These are phyloP conservation scores for Stropharia rugosoannulata DNA, from an alignment of 768 basidiomycete genomes.

Conservation along the genomic window DNA sequence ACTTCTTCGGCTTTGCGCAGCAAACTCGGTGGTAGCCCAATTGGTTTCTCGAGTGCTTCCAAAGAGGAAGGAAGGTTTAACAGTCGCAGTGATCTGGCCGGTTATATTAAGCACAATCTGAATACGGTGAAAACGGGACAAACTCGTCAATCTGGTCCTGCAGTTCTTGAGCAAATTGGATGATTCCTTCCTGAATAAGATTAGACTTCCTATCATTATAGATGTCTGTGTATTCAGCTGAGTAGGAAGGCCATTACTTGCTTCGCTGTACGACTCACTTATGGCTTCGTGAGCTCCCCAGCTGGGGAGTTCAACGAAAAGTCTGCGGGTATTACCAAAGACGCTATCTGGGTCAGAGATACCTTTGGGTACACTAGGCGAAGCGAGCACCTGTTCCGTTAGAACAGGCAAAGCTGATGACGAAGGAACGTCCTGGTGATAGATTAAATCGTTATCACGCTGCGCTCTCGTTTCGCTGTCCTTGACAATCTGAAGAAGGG, in stretches of 20 bases:
- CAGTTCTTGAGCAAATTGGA: conserved; percentile 57
- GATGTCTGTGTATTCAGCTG: conserved; percentile 45
- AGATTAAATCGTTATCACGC: conserved; percentile 94
- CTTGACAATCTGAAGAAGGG: conserved; percentile 69
- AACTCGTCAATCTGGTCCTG: conserved; percentile 64
- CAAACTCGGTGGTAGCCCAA: conserved; percentile 87
- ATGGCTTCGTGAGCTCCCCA: conserved; percentile 91
- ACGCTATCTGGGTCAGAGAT: conserved; percentile 57
- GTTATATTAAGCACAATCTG: background rate
- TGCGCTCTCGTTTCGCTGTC: conserved; percentile 69
- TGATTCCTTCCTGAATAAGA: conserved; percentile 67
- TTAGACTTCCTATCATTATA: conserved; percentile 81
- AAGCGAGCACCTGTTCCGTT: conserved; percentile 63
- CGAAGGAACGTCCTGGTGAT: conserved; percentile 85
- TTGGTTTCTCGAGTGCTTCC: conserved; percentile 83
- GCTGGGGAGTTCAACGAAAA: conserved; percentile 75
- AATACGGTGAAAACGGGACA: conserved; percentile 18
- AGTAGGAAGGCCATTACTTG: background rate
- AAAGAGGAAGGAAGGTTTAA: conserved; percentile 83
- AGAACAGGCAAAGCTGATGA: conserved; percentile 65
- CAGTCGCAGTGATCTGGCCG: conserved; percentile 56
- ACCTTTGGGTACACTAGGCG: conserved; percentile 52
- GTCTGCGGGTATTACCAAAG: conserved; percentile 50
- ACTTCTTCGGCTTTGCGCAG: conserved; percentile 86
- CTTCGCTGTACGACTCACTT: conserved; percentile 46